Evolutionary conservation across 495 filamentous ascomycete genomes (phyloP), one percentile per base, ranked within the genome.

Genomic region (Usnea hakonensis): DNA sequence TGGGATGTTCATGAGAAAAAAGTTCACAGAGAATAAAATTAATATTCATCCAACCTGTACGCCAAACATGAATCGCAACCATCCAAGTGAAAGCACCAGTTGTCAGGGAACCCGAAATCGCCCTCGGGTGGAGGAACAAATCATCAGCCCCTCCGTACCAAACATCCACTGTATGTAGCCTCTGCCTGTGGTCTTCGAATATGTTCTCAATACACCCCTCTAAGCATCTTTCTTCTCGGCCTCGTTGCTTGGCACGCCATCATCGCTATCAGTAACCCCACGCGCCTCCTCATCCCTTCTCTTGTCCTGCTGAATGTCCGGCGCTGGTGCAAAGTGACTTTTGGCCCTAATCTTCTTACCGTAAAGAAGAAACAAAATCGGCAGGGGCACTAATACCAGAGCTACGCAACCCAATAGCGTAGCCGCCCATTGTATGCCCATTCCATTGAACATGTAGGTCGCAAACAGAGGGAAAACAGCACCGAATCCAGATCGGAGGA

Each of bases 401-500:
- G 43, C 77, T 68, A 17, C 74, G 71, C 33, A 77, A 69, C 13
- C 76, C 71, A 37, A 72, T 70, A 48, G 74, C 64, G 1, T 74
- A 52, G 0, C 74, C 70, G 17, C 75, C 72, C 2, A 70, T 66
- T 5, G 71, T 63, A 5, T 75, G 71, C 16, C 67, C 73, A 61
- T 71, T 70, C 73, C 75, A 74, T 58, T 72, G 72, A 32, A 78
- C 73, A 43, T 70, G 54, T 11, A 65, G 16, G 11, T 62, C 71
- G 54, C 55, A 33, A 64, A 64, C 35, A 64, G 37, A 5, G 56
- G 56, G 26, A 90, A 90, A 0, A 78, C 85, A 37, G 80, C 86
- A 17, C 81, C 87, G 52, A 89, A 79, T 32, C 76, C 70, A 35
- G 79, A 84, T 13, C 88, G 75, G 64, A 90, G 53, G 36, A 90